Percentiles rank a stretch among this genome's conserved stretches.
These are phyloP conservation scores for Carex myosuroides DNA, from an alignment of 176 grass and related monocot genomes.

Conservation along the genomic window DNA sequence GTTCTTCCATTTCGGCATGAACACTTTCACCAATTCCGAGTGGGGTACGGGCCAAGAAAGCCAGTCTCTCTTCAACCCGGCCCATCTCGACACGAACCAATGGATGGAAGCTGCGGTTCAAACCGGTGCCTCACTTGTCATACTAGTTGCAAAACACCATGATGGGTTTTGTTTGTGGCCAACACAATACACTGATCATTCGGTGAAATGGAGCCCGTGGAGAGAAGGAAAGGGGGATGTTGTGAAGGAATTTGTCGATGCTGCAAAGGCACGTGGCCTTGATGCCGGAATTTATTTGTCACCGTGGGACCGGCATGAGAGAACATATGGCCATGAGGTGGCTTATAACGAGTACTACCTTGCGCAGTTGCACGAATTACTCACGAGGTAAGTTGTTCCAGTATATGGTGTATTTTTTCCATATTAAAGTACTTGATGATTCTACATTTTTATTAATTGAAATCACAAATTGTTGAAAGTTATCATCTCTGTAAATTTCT, in stretches of 20 bases:
- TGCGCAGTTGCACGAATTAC: constrained; percentile 74
- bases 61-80: constrained; percentile 41
- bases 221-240: constrained; percentile 54
- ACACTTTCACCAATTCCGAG: constrained; percentile 91
- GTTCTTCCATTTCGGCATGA: constrained; percentile 99
- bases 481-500: background rate
- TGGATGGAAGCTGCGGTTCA: constrained; percentile 62
- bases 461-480: background rate
- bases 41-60: constrained; percentile 63
- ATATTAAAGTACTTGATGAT: background rate
- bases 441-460: background rate
- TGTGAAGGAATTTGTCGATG: constrained; percentile 43
- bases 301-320: constrained; percentile 89
- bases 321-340: constrained; percentile 48
- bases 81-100: constrained; percentile 46
- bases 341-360: constrained; percentile 93
- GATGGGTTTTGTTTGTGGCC: constrained; percentile 98
- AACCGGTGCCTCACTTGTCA: constrained; percentile 51
- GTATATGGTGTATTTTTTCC: background rate
- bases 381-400: constrained; percentile 45
- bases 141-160: constrained; percentile 94
- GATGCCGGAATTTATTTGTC: constrained; percentile 79
- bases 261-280: constrained; percentile 27
- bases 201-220: constrained; percentile 61
- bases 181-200: constrained; percentile 62